Evolutionary conservation across 2,329 filamentous ascomycete species (phyloP).

Genomic region (Gyromitra esculenta): DNA sequence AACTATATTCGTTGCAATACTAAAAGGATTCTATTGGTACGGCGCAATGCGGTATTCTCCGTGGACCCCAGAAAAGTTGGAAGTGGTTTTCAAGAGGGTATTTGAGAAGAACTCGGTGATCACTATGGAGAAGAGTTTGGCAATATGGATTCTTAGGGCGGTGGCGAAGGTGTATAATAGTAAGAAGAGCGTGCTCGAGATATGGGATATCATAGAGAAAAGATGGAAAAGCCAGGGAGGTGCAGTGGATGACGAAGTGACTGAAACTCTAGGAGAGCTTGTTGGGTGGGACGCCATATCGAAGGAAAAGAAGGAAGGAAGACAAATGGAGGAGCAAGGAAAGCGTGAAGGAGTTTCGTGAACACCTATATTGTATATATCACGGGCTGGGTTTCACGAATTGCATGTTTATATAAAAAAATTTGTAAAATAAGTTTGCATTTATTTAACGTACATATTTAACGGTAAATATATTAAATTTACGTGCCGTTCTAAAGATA

Average conservation of each 20-base stretch:
- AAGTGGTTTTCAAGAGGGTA: conserved; percentile 73
- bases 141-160: conserved; percentile 52
- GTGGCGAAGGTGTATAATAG: conserved; percentile 57
- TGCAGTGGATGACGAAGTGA: conserved; percentile 25
- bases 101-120: conserved; percentile 61
- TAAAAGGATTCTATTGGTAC: conserved; percentile 81
- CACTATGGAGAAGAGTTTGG: conserved; percentile 35
- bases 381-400: not conserved
- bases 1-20: conserved; percentile 79
- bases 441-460: not conserved
- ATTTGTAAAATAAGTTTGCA: not conserved
- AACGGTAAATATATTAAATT: too few relatives aligned
- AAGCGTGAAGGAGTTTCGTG: conserved; percentile 7
- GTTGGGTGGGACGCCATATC: conserved; percentile 7
- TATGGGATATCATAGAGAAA: conserved; percentile 47
- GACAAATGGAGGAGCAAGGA: not conserved
- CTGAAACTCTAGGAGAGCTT: conserved; percentile 17
- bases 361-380: not conserved
- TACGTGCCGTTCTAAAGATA: too few relatives aligned
- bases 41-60: conserved; percentile 72
- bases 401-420: not conserved
- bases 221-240: conserved; percentile 50
- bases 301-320: not conserved
- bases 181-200: conserved; percentile 57
- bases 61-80: conserved; percentile 78